Percentiles rank a stretch among this genome's conserved stretches.
Evolutionary conservation across 2,329 filamentous ascomycete species (phyloP).

Genomic region (Colletotrichum sublineola): DNA sequence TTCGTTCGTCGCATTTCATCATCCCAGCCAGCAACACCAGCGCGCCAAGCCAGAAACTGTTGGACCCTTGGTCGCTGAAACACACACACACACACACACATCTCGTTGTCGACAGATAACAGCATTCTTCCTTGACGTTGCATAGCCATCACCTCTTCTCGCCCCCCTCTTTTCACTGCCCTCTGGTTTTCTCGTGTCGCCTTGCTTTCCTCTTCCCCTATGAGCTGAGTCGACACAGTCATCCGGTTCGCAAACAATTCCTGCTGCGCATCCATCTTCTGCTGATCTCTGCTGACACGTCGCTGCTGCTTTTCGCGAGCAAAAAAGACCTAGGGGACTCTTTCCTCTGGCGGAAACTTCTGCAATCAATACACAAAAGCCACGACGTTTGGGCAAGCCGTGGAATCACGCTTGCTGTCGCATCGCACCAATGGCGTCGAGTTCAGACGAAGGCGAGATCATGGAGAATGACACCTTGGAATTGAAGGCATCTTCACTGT

Average conservation of each 20-base stretch:
- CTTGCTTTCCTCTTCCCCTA: constrained; percentile 29
- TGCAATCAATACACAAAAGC: constrained; percentile 17
- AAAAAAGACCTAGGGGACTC: constrained; percentile 39
- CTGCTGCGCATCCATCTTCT: constrained; percentile 37
- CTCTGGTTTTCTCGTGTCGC: constrained; percentile 27
- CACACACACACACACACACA: not conserved
- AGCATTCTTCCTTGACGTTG: constrained; percentile 18
- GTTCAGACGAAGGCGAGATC: constrained; percentile 91
- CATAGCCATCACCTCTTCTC: constrained; percentile 14
- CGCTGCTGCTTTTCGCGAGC: constrained; percentile 38
- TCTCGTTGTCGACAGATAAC: constrained; percentile 14
- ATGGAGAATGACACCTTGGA: constrained; percentile 75
- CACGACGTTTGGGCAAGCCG: not conserved
- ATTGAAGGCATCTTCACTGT: constrained; percentile 89
- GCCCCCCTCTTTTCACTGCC: constrained; percentile 24
- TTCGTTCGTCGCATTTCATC: constrained; percentile 32
- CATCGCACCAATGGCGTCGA: constrained; percentile 55
- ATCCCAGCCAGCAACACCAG: constrained; percentile 19
- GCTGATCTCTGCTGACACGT: constrained; percentile 43
- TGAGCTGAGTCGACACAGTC: constrained; percentile 44
- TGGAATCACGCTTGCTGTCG: constrained; percentile 10
- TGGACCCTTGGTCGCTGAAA: constrained; percentile 39
- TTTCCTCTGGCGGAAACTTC: constrained; percentile 41
- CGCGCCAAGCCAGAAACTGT: constrained; percentile 10
- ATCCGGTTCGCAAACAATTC: constrained; percentile 45